Evolutionary conservation across 768 basidiomycete species (phyloP).

Genomic region (Tricholoma furcatifolium): DNA sequence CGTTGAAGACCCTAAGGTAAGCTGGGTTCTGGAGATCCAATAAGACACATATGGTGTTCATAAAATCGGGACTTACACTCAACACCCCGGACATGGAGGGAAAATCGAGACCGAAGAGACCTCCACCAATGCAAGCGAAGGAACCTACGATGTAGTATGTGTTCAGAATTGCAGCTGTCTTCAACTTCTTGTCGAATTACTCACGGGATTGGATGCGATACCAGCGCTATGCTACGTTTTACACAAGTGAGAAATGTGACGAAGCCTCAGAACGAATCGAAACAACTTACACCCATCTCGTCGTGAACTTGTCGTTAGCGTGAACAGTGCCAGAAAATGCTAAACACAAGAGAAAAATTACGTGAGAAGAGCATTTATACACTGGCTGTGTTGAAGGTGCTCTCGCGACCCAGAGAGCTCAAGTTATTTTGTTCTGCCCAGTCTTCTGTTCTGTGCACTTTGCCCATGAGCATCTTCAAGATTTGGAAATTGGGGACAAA

Average conservation of each 20-base stretch:
- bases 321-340: neutral
- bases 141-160: conserved; percentile 71
- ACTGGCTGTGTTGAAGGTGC: too few species aligned
- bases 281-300: conserved; percentile 17
- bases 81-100: conserved; percentile 81
- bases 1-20: conserved; percentile 35
- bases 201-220: conserved; percentile 59
- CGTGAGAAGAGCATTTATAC: conserved; percentile 5
- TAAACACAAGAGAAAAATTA: neutral
- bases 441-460: too few species aligned
- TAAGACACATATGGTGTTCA: neutral
- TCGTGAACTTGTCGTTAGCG: neutral
- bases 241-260: neutral
- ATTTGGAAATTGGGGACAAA: too few species aligned
- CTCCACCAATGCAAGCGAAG: conserved; percentile 81
- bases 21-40: conserved; percentile 30
- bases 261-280: neutral
- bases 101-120: conserved; percentile 79
- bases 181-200: conserved; percentile 1
- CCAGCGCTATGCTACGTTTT: conserved; percentile 48
- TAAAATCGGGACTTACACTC: conserved; percentile 35
- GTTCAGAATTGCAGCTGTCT: neutral
- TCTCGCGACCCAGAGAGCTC: too few species aligned
- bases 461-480: too few species aligned
- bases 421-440: too few species aligned